Percentiles rank a stretch among this genome's conserved stretches.
Evolutionary conservation across 768 basidiomycete genomes (phyloP).

Genomic region (Favolaschia claudopus): DNA sequence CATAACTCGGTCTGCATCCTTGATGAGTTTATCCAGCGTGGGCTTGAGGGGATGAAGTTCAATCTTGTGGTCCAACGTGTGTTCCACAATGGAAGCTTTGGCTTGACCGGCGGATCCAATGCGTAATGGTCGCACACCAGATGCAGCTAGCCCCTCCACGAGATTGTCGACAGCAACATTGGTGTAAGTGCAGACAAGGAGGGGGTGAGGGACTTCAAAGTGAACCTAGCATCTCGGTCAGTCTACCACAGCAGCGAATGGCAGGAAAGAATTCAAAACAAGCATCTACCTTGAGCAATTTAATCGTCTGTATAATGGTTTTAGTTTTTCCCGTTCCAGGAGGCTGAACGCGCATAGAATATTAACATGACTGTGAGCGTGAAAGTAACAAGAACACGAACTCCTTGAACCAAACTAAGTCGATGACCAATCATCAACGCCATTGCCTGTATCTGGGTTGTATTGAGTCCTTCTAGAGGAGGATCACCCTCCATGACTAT

Average conservation of each 20-base stretch:
- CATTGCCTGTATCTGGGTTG: constrained; percentile 79
- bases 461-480: constrained; percentile 65
- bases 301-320: constrained; percentile 87
- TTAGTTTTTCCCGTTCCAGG: constrained; percentile 95
- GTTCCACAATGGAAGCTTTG: constrained; percentile 57
- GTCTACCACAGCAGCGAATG: too few species aligned
- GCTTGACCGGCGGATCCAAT: constrained; percentile 73
- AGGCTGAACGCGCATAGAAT: constrained; percentile 61
- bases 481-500: constrained; percentile 83
- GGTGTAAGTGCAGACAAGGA: constrained; percentile 94
- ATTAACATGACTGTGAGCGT: not conserved
- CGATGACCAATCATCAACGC: constrained; percentile 87
- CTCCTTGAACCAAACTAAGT: constrained; percentile 87
- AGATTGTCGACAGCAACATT: constrained; percentile 94
- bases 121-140: constrained; percentile 77
- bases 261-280: not conserved
- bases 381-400: constrained; percentile 46
- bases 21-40: constrained; percentile 48
- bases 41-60: constrained; percentile 63
- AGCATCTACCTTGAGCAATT: constrained; percentile 80
- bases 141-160: constrained; percentile 71
- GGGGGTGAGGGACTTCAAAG: constrained; percentile 83
- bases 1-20: constrained; percentile 43
- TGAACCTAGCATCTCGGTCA: constrained; percentile 60
- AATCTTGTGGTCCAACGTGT: constrained; percentile 72